These are phyloP conservation scores for Climacium dendroides DNA, from an alignment of 225 moss, liverwort and hornwort species.

Conservation along the genomic window DNA sequence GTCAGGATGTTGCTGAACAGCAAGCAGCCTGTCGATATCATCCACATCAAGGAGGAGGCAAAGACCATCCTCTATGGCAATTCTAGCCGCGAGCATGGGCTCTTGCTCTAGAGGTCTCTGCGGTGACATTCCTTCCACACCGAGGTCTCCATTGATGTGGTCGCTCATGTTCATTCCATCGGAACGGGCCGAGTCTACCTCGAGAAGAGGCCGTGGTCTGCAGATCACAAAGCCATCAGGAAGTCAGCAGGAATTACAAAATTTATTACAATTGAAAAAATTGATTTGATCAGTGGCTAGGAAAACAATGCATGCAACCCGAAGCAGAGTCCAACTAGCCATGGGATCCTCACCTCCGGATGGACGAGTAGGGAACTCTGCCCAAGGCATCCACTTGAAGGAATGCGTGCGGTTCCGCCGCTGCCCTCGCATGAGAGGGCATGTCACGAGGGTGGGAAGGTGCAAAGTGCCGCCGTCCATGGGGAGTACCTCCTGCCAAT, in stretches of 20 bases:
- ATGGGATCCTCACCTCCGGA: conserved; percentile 34
- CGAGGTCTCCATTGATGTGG: conserved; percentile 40
- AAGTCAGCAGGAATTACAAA: background rate
- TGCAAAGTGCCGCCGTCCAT: conserved; percentile 77
- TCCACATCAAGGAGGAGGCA: conserved; percentile 94
- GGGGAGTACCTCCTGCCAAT: conserved; percentile 43
- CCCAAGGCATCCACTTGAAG: conserved; percentile 96
- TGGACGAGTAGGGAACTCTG: conserved; percentile 89
- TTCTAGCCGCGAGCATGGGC: conserved; percentile 92
- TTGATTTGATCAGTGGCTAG: background rate
- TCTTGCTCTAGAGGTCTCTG: conserved; percentile 90
- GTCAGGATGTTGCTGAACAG: conserved; percentile 62
- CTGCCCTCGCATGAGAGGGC: conserved; percentile 84
- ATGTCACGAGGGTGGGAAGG: conserved; percentile 85
- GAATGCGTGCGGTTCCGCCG: conserved; percentile 85
- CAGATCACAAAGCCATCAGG: background rate
- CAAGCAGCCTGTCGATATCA: conserved; percentile 79
- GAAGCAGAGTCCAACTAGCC: background rate
- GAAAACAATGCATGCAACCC: too few species aligned
- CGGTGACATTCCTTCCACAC: conserved; percentile 42
- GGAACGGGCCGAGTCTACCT: conserved; percentile 50
- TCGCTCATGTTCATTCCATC: conserved; percentile 33
- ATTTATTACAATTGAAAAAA: background rate
- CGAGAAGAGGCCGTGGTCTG: conserved; percentile 95
- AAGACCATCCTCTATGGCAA: conserved; percentile 93